Conservation (phyloP, 352 stramenopile genomes). For the Globisporangium polare region DNA sequence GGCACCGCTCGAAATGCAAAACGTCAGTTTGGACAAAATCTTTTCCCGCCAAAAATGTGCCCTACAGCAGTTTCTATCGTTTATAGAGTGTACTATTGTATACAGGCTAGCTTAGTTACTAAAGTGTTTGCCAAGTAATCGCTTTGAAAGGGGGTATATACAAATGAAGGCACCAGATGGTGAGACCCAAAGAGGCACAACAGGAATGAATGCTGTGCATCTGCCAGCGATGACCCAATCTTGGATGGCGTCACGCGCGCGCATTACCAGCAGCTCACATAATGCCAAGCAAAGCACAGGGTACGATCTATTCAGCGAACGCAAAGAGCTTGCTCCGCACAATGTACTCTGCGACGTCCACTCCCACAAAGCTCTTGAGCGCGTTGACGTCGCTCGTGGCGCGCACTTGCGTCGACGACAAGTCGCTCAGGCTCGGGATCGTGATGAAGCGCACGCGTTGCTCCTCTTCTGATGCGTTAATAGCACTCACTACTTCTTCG, state of each 20-base stretch:
- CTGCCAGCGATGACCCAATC: too few relatives aligned
- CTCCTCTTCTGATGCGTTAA: neutral
- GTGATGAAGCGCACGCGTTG: conserved; percentile 42
- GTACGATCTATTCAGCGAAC: conserved; percentile 29
- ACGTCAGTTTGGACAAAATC: neutral
- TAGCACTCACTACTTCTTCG: neutral
- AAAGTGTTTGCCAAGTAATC: neutral
- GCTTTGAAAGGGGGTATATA: neutral
- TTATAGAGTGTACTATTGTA: neutral
- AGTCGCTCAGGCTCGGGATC: conserved; percentile 57
- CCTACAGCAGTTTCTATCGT: neutral
- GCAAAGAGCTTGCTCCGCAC: conserved; percentile 65
- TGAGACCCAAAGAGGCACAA: conserved; percentile 2
- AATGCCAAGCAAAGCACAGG: neutral
- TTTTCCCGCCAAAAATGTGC: conserved; percentile 10
- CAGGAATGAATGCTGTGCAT: neutral
- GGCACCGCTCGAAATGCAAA: conserved; percentile 2
- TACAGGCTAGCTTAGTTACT: neutral
- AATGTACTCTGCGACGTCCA: conserved; percentile 76
- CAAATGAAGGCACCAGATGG: neutral
- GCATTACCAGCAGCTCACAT: neutral
- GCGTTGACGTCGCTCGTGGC: conserved; percentile 26
- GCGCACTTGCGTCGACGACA: conserved; percentile 73
- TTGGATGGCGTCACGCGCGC: neutral
- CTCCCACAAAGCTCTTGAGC: conserved; percentile 42